Percentiles rank a stretch among this genome's conserved stretches.
These are phyloP conservation scores for Furcasterigmium sp. DNA, from an alignment of 2,329 filamentous ascomycete genomes.

Conservation along the genomic window DNA sequence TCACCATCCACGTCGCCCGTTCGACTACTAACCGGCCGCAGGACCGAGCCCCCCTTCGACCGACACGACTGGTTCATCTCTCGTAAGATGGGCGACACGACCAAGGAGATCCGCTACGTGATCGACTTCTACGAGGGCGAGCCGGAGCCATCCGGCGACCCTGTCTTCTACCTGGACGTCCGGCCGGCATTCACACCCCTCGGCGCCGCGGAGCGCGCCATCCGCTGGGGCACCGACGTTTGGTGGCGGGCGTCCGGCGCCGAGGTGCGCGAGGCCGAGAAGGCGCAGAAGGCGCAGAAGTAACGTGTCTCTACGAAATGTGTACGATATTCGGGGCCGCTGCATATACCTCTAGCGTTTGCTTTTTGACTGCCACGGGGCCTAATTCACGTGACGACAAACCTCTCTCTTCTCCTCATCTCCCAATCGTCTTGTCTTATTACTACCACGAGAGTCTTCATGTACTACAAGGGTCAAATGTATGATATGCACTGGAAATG, in stretches of 20 bases:
- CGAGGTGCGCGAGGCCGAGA: constrained; percentile 44
- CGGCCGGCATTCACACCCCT: constrained; percentile 80
- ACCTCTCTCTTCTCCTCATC: constrained; percentile 3
- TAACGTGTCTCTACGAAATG: not conserved
- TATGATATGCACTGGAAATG: not conserved
- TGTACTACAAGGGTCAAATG: not conserved
- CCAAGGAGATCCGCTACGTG: constrained; percentile 81
- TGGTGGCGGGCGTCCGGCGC: constrained; percentile 89
- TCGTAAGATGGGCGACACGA: constrained; percentile 60
- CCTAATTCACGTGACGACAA: not conserved
- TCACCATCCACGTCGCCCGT: not conserved
- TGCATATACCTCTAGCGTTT: constrained; percentile 1
- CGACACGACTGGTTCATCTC: constrained; percentile 96
- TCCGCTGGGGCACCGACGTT: constrained; percentile 87
- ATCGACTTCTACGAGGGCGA: constrained; percentile 94
- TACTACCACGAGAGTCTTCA: constrained; percentile 2
- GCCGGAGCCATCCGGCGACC: constrained; percentile 78
- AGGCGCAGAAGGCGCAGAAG: constrained; percentile 3
- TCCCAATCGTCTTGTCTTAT: constrained; percentile 1
- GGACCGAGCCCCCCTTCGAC: constrained; percentile 84
- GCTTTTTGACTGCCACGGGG: not conserved
- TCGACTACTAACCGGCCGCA: constrained; percentile 21
- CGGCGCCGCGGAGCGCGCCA: constrained; percentile 72
- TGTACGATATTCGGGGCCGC: not conserved
- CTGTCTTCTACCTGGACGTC: constrained; percentile 94